These are phyloP conservation scores for Camelina laxa DNA, from an alignment of 345 rosid genomes.

Conservation along the genomic window DNA sequence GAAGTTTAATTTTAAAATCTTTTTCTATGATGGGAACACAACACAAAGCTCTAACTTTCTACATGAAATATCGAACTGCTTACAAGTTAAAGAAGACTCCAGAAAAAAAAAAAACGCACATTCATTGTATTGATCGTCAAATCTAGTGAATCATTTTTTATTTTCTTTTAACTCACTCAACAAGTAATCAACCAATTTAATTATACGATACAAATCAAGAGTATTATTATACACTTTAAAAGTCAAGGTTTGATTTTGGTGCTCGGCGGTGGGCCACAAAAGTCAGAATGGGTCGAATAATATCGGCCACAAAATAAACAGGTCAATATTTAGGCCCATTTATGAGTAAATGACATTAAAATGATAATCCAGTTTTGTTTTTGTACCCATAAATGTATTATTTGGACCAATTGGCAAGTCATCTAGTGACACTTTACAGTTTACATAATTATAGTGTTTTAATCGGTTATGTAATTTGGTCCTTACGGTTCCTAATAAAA, in stretches of 20 bases:
- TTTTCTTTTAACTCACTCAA: too few species aligned
- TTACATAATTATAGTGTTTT: too few species aligned
- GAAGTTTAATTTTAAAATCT: too few species aligned
- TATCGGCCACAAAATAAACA: neutral
- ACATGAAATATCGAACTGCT: neutral
- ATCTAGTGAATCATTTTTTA: too few species aligned
- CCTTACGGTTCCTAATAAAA: too few species aligned
- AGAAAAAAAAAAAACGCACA: neutral
- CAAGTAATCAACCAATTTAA: too few species aligned
- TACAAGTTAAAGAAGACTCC: neutral
- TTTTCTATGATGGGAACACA: too few species aligned
- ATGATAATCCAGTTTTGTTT: constrained; percentile 5
- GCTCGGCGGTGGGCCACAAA: neutral
- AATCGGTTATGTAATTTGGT: too few species aligned
- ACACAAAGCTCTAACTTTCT: neutral
- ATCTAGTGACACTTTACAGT: neutral
- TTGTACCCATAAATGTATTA: constrained; percentile 9
- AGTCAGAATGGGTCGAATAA: neutral
- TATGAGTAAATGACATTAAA: constrained; percentile 23
- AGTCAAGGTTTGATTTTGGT: neutral
- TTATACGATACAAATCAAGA: neutral
- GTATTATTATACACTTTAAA: too few species aligned
- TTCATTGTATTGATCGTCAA: too few species aligned
- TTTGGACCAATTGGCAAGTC: constrained; percentile 33
- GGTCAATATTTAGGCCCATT: constrained; percentile 42